Percentiles rank a stretch among this genome's conserved stretches.
Conservation (phyloP, 345 rosid species). For the Fremontodendron californicum region DNA sequence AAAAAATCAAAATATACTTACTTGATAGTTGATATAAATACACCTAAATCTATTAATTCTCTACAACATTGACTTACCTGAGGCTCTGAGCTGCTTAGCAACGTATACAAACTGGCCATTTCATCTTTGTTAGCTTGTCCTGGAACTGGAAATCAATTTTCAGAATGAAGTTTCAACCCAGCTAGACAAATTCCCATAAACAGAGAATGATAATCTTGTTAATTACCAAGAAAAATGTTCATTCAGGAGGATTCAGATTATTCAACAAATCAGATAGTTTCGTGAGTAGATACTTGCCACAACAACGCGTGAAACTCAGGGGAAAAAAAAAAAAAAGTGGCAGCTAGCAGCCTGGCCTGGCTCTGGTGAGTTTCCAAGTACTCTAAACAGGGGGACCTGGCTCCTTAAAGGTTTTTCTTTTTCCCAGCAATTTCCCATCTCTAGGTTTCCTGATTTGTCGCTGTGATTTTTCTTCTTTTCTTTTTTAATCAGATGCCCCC, state of each 20-base stretch:
- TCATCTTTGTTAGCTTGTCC: too few relatives aligned
- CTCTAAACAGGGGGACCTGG: neutral
- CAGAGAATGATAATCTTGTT: neutral
- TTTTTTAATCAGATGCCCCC: neutral
- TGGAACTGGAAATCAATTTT: too few relatives aligned
- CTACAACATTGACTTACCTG: neutral
- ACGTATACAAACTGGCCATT: neutral
- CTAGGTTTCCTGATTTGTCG: constrained; percentile 33
- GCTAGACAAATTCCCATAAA: neutral
- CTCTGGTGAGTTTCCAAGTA: neutral
- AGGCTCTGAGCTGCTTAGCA: neutral
- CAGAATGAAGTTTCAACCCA: neutral
- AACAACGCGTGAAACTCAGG: neutral
- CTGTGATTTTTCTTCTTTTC: neutral
- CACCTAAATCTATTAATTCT: neutral
- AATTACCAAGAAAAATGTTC: too few relatives aligned
- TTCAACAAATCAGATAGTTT: neutral
- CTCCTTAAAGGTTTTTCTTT: neutral
- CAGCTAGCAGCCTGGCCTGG: neutral
- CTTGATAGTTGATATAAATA: too few relatives aligned
- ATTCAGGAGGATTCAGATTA: neutral
- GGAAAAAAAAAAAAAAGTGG: neutral
- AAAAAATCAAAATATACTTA: too few relatives aligned
- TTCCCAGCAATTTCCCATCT: constrained; percentile 9
- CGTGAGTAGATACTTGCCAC: neutral